Conservation (phyloP, 805 yeast genomes). For the Groenewaldozyma tartarivorans region DNA sequence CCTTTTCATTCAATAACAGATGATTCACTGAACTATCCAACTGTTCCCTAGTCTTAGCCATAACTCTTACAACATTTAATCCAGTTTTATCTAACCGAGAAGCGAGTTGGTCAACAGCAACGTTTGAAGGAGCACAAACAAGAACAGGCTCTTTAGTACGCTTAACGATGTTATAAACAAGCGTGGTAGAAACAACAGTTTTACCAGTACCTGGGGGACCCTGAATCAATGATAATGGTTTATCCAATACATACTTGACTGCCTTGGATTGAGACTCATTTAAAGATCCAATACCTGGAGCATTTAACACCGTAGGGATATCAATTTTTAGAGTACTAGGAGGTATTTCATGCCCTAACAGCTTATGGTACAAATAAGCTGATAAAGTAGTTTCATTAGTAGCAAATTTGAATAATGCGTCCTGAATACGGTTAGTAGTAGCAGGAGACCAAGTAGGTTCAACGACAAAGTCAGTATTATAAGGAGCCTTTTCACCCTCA, state of each 20-base stretch:
- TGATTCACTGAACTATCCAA: constrained; percentile 55
- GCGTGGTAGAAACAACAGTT: constrained; percentile 86
- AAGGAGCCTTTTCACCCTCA: constrained; percentile 41
- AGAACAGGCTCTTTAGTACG: constrained; percentile 55
- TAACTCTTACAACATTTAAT: constrained; percentile 64
- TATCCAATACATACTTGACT: constrained; percentile 53
- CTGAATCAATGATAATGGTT: constrained; percentile 75
- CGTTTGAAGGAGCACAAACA: constrained; percentile 93
- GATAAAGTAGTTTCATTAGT: constrained; percentile 58
- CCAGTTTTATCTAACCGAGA: constrained; percentile 62
- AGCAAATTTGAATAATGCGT: constrained; percentile 66
- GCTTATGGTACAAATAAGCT: constrained; percentile 62
- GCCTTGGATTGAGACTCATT: constrained; percentile 77
- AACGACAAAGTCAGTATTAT: constrained; percentile 62
- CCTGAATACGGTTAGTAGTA: constrained; percentile 75
- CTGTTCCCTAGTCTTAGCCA: constrained; percentile 74
- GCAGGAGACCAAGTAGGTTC: constrained; percentile 87
- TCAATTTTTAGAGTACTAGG: constrained; percentile 35
- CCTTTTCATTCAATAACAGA: constrained; percentile 47
- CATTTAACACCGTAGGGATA: constrained; percentile 48
- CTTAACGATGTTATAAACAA: constrained; percentile 64
- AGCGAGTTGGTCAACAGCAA: constrained; percentile 88
- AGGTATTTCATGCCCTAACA: constrained; percentile 71
- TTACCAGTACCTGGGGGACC: constrained; percentile 98
- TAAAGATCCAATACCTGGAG: constrained; percentile 57